phyloP scores from a whole-genome alignment of 2,329 filamentous ascomycete species.

The Alternaria burnsii region DNA sequence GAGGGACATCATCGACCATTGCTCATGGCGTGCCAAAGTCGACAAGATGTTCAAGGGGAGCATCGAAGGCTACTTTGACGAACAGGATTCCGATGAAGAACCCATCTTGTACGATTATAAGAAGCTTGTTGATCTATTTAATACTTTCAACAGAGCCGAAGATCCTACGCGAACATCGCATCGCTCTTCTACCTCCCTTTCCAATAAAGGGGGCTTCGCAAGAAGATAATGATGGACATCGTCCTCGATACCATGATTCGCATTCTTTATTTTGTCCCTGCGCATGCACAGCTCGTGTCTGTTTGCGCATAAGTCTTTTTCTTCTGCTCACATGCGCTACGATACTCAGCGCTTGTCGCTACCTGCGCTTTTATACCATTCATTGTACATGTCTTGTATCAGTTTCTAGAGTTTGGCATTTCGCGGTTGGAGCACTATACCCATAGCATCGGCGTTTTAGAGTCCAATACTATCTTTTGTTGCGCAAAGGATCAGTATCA shows the following conservation, averaged over 20 bases:
- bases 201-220: too few relatives aligned
- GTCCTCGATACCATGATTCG: too few relatives aligned
- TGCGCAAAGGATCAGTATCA: not conserved
- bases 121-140: not conserved
- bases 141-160: not conserved
- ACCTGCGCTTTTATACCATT: not conserved
- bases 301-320: too few relatives aligned
- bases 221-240: too few relatives aligned
- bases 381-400: not conserved
- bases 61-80: conserved; percentile 9
- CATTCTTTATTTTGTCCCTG: too few relatives aligned
- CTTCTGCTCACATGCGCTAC: not conserved
- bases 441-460: not conserved
- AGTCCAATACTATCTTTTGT: not conserved
- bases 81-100: not conserved
- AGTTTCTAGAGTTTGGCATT: not conserved
- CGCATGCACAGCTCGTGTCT: too few relatives aligned
- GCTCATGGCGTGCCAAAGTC: conserved; percentile 23
- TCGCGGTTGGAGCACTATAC: not conserved
- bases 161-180: not conserved
- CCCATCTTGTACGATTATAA: not conserved
- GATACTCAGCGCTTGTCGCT: not conserved
- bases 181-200: not conserved
- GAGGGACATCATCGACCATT: conserved; percentile 29
- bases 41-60: conserved; percentile 28